Evolutionary conservation across 2,329 filamentous ascomycete species (phyloP).

Genomic region (Exophiala calicioides): DNA sequence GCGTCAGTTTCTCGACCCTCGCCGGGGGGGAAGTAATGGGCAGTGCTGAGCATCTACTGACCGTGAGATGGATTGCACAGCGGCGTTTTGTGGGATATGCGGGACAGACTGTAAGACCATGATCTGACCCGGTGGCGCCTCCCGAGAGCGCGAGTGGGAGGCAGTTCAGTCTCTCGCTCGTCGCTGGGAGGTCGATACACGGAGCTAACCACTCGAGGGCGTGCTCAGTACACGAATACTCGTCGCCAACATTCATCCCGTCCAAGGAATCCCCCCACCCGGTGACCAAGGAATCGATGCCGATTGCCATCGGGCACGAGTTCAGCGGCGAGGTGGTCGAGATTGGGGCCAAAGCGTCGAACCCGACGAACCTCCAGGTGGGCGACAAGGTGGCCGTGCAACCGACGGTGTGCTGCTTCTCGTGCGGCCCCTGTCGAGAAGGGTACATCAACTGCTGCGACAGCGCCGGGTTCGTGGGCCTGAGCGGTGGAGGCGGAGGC

Average conservation of each 20-base stretch:
- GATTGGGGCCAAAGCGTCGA: constrained; percentile 53
- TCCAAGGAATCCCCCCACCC: constrained; percentile 51
- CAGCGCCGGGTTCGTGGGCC: constrained; percentile 56
- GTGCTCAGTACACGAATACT: constrained; percentile 52
- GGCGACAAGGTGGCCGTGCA: constrained; percentile 62
- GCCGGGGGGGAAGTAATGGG: background rate
- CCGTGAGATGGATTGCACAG: constrained; percentile 28
- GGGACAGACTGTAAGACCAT: constrained; percentile 39
- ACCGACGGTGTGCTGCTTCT: constrained; percentile 60
- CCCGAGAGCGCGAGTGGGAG: background rate
- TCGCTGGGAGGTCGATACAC: no score
- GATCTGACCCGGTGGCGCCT: background rate
- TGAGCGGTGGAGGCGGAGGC: constrained; percentile 55
- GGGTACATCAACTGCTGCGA: constrained; percentile 61
- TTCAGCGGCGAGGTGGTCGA: constrained; percentile 63
- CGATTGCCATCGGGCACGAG: constrained; percentile 65
- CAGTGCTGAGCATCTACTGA: constrained; percentile 4
- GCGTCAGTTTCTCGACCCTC: constrained; percentile 10
- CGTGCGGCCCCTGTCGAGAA: constrained; percentile 57
- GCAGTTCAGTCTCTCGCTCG: background rate
- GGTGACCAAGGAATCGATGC: constrained; percentile 58
- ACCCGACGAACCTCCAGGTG: constrained; percentile 43
- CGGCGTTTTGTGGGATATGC: constrained; percentile 41
- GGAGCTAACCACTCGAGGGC: background rate
- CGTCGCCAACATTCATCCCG: constrained; percentile 53